phyloP scores from a whole-genome alignment of 1,139 yeast genomes.

The Pichia sp. region DNA sequence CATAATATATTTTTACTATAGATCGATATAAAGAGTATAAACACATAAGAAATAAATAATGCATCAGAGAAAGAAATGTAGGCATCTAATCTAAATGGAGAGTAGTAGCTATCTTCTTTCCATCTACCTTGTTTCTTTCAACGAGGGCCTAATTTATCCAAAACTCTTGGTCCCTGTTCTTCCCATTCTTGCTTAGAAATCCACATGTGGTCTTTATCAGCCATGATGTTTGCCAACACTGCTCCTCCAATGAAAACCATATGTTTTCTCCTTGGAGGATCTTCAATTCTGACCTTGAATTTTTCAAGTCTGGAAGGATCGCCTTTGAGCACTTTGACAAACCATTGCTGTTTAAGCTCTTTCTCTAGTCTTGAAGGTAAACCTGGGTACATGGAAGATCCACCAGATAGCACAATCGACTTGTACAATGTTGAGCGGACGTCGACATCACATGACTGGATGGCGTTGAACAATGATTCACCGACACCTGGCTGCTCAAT shows the following conservation, averaged over 20 bases:
- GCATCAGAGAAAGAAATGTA: conserved; percentile 1
- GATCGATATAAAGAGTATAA: not conserved
- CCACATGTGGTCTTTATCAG: conserved; percentile 98
- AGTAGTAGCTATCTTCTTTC: not conserved
- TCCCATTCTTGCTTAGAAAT: conserved; percentile 95
- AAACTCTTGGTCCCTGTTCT: conserved; percentile 85
- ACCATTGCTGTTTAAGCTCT: conserved; percentile 95
- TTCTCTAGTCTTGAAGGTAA: conserved; percentile 92
- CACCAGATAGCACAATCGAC: conserved; percentile 77
- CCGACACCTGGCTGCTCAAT: conserved; percentile 98
- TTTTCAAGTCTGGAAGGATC: conserved; percentile 84
- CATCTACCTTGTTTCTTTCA: conserved; percentile 26
- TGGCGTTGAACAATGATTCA: conserved; percentile 83
- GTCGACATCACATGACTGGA: conserved; percentile 93
- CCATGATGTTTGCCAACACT: conserved; percentile 95
- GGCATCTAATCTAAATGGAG: not conserved
- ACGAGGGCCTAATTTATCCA: conserved; percentile 91
- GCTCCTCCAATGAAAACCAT: conserved; percentile 99
- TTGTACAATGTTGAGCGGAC: conserved; percentile 82
- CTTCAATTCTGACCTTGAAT: conserved; percentile 95
- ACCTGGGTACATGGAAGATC: conserved; percentile 98
- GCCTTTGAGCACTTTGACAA: conserved; percentile 78
- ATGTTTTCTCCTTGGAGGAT: conserved; percentile 98
- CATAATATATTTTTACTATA: conserved; percentile 3
- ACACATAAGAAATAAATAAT: conserved; percentile 2